phyloP scores from a whole-genome alignment of 2,329 filamentous ascomycete species.

The Alternaria tenuissima region DNA sequence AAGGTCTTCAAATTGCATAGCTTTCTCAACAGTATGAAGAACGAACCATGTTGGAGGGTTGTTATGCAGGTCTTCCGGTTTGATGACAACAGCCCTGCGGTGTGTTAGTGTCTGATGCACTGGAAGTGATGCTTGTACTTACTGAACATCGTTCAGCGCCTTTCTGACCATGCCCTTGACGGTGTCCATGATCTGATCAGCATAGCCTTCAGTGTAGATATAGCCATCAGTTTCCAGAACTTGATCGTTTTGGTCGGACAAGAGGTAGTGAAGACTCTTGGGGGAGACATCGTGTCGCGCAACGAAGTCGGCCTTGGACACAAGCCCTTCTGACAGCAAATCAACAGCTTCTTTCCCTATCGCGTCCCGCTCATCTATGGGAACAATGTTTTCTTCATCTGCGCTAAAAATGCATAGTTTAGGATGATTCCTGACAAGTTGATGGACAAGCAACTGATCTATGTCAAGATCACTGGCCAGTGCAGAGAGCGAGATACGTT shows the following conservation, averaged over 20 bases:
- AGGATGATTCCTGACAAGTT: slow-evolving; percentile 28
- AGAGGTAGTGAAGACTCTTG: slow-evolving; percentile 32
- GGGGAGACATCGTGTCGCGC: slow-evolving; percentile 31
- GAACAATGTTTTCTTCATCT: slow-evolving; percentile 33
- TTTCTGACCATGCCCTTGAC: slow-evolving; percentile 19
- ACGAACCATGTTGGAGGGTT: slow-evolving; percentile 39
- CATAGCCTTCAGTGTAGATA: slow-evolving; percentile 26
- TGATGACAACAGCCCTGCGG: slow-evolving; percentile 25
- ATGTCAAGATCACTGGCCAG: slow-evolving; percentile 33
- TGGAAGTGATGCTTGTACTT: slow-evolving; percentile 8
- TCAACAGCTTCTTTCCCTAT: slow-evolving; percentile 22
- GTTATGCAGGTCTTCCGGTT: slow-evolving; percentile 27
- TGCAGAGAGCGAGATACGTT: slow-evolving; percentile 25
- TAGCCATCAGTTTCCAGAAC: slow-evolving; percentile 26
- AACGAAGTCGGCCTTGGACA: slow-evolving; percentile 30
- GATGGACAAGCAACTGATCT: slow-evolving; percentile 26
- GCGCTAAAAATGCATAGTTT: slow-evolving; percentile 35
- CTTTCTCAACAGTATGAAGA: slow-evolving; percentile 16
- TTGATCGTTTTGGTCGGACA: slow-evolving; percentile 20
- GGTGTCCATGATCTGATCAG: neutral
- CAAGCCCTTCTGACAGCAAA: slow-evolving; percentile 14
- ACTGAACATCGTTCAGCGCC: slow-evolving; percentile 24
- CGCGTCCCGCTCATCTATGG: slow-evolving; percentile 31
- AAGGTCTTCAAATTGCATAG: slow-evolving; percentile 17
- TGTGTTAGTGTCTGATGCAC: slow-evolving; percentile 1